Evolutionary conservation across 306 rosid genomes (phyloP), one percentile per base, ranked within the genome.

Genomic region (Vigna angularis): DNA sequence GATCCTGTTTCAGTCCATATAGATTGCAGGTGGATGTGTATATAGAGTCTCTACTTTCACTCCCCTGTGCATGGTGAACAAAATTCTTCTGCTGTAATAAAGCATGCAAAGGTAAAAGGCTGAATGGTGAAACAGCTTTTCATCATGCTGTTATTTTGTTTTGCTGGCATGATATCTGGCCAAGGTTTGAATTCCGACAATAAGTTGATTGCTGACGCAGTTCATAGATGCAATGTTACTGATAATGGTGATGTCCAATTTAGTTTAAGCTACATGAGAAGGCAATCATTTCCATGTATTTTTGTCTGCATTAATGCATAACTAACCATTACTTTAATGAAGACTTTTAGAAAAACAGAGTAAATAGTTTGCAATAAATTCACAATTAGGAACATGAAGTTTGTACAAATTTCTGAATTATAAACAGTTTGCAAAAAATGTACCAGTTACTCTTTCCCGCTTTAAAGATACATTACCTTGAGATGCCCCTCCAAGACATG

Each of bases 21-120:
- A 3, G 4, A 48, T 44, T 44, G 49, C 49, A 44, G 49, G 52
- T 14, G 14, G 7, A 0, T 48, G 9, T 62, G 62, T 84, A 76
- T 66, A 42, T 9, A 3, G 73, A 80, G 64, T 71, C 73, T 72
- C 62, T 81, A 7, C 65, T 76, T 59, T 18, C 74, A 68, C 80
- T 85, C 4, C 77, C 83, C 9, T 24, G 5, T 30, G 10, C 38
- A 58, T 11, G 32, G 7, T 12, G 64, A 26, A 58, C 1, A n/a
- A 58, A 11, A 26, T 58, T 26, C 9, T 58, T 24, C 38, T 58
- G 17, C 10, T 22, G 4, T 22, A 8, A 55, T 22, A 24, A 56
- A 24, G 34, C 34, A 22, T 56, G 30, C 1, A 22, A 22, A 22
- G 11, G 58, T 52, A 3, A 22, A 22, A 9, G 63, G 34, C 32